Evolutionary conservation across 108 stramenopile species (phyloP).

Genomic region (Nitzschia sp.): DNA sequence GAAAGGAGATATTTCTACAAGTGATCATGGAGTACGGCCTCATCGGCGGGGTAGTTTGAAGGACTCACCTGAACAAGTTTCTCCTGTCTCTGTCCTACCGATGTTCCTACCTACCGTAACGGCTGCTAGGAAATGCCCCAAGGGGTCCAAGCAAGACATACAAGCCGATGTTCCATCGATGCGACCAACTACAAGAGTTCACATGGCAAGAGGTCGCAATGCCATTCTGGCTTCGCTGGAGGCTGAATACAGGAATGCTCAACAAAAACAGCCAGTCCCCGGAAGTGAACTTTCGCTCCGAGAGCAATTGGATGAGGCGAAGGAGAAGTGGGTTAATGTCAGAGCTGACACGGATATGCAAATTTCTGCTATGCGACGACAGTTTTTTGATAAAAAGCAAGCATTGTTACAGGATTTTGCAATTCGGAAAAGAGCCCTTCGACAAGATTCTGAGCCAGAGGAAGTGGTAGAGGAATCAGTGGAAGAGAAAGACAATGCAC

Average conservation of each 20-base stretch:
- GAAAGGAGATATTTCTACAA: background rate
- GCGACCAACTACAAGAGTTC: background rate
- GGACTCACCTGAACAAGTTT: background rate
- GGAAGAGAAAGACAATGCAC: background rate
- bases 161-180: too few species aligned
- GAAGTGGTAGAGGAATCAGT: background rate
- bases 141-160: too few species aligned
- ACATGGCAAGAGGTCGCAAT: conserved; percentile 4
- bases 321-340: background rate
- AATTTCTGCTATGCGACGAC: background rate
- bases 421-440: too few species aligned
- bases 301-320: conserved; percentile 1
- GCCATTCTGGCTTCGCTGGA: background rate
- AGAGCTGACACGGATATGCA: background rate
- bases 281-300: background rate
- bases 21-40: conserved; percentile 2
- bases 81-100: background rate
- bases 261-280: too few species aligned
- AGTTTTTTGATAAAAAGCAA: background rate
- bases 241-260: background rate
- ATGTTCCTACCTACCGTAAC: too few species aligned
- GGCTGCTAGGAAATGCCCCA: too few species aligned
- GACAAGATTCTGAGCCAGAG: background rate
- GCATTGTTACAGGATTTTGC: background rate
- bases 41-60: background rate